Conservation (phyloP, 1,139 yeast genomes). For the Hyphopichia khmerensis region DNA sequence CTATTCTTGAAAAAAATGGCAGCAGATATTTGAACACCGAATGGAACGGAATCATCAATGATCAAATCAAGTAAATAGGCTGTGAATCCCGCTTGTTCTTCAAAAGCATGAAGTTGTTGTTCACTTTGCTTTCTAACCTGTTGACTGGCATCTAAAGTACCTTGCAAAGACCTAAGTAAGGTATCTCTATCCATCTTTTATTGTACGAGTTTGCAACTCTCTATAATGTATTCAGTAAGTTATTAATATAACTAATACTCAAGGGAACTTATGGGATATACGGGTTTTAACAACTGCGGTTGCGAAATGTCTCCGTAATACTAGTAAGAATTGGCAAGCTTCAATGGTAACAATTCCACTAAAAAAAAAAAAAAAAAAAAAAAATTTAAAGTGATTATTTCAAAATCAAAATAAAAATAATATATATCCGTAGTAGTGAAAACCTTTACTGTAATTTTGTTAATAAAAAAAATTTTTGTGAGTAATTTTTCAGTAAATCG, state of each 20-base stretch:
- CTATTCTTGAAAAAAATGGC: constrained; percentile 71
- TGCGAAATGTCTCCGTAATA: neutral
- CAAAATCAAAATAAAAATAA: neutral
- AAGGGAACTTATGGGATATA: neutral
- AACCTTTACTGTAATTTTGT: neutral
- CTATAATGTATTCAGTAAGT: too few relatives aligned
- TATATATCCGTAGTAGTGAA: neutral
- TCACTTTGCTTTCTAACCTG: constrained; percentile 44
- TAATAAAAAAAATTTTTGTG: neutral
- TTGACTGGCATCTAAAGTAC: constrained; percentile 43
- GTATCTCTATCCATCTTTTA: constrained; percentile 41
- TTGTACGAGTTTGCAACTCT: too few relatives aligned
- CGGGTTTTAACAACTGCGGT: neutral
- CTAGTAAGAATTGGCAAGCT: too few relatives aligned
- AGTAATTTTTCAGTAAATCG: too few relatives aligned
- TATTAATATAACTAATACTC: too few relatives aligned
- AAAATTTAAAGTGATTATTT: neutral
- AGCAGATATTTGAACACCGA: constrained; percentile 57
- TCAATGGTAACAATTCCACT: neutral
- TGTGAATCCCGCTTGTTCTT: constrained; percentile 56
- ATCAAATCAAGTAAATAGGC: constrained; percentile 55
- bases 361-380: neutral
- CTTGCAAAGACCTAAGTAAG: constrained; percentile 39
- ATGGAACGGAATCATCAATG: constrained; percentile 43
- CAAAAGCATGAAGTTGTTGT: constrained; percentile 38